Conservation (phyloP, 805 yeast genomes). For the Blastobotrys parvus region DNA sequence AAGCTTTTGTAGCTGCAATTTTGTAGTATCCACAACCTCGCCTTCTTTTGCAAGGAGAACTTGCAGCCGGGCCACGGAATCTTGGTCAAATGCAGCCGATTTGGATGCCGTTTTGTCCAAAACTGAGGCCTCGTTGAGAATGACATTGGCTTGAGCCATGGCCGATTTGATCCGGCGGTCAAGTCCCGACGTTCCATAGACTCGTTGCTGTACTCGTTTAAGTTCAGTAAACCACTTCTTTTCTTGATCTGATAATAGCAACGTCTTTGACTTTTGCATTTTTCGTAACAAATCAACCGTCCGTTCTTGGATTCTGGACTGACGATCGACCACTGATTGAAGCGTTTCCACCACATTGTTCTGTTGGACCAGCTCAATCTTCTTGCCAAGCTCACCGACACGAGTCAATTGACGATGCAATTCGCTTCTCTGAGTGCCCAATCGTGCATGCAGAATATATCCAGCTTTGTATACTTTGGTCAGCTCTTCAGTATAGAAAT, state of each 20-base stretch:
- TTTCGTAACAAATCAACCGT: conserved; percentile 24
- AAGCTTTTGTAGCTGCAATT: neutral
- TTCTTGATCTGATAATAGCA: conserved; percentile 35
- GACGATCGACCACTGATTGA: conserved; percentile 24
- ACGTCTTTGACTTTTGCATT: conserved; percentile 22
- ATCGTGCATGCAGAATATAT: conserved; percentile 29
- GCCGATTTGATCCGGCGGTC: conserved; percentile 13
- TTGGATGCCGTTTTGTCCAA: neutral
- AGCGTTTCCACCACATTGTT: conserved; percentile 14
- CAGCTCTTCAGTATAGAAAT: conserved; percentile 17
- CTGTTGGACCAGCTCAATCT: conserved; percentile 5
- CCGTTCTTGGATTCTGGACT: conserved; percentile 29
- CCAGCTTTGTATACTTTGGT: conserved; percentile 30
- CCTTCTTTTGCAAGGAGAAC: conserved; percentile 9
- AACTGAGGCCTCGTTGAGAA: neutral
- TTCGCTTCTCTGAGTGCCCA: conserved; percentile 35
- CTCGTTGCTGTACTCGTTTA: conserved; percentile 25
- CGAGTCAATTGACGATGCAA: conserved; percentile 33
- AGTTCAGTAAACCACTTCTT: conserved; percentile 40
- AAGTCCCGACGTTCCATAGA: conserved; percentile 18
- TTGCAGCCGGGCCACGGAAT: conserved; percentile 4
- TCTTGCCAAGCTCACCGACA: conserved; percentile 19
- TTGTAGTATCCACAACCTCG: conserved; percentile 6
- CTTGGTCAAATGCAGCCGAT: conserved; percentile 2
- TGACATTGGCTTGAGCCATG: conserved; percentile 7